phyloP scores from a whole-genome alignment of 2,329 filamentous ascomycete genomes.

The Erysiphe neolycopersici region DNA sequence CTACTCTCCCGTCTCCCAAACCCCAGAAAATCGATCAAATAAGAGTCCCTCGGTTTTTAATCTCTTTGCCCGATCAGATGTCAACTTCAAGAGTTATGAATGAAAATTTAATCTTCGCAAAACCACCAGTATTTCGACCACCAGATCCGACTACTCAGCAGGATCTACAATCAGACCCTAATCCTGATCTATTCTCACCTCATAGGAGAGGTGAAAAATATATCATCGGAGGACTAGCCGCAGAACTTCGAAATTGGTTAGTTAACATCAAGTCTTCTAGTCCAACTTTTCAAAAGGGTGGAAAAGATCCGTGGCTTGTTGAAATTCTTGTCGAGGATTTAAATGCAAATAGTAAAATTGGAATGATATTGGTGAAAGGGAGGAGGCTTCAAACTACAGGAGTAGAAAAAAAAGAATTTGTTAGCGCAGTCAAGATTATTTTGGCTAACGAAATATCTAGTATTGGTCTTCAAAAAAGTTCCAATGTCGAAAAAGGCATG shows the following conservation, averaged over 20 bases:
- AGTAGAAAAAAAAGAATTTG: conserved; percentile 4
- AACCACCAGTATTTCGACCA: conserved; percentile 13
- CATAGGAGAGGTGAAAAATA: conserved; percentile 23
- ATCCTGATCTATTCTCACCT: conserved; percentile 26
- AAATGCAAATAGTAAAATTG: conserved; percentile 5
- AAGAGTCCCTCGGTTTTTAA: conserved; percentile 11
- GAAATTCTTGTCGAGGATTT: conserved; percentile 11
- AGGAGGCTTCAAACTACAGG: conserved; percentile 2
- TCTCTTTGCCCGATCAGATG: conserved; percentile 2
- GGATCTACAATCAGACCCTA: conserved; percentile 11
- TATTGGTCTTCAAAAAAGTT: conserved; percentile 8
- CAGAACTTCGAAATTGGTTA: conserved; percentile 22
- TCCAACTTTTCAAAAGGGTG: conserved; percentile 2
- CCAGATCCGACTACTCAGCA: conserved; percentile 6
- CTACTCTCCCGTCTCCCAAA: conserved; percentile 6
- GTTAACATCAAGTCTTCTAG: conserved; percentile 16
- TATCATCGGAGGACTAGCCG: conserved; percentile 21
- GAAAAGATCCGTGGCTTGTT: conserved; percentile 9
- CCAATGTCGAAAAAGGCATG: conserved; percentile 7
- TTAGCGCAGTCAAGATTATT: conserved; percentile 7
- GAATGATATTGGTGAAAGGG: conserved; percentile 11
- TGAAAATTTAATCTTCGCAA: conserved; percentile 6
- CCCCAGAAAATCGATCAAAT: conserved; percentile 5
- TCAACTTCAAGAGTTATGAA: conserved; percentile 5
- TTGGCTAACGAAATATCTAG: conserved; percentile 11